phyloP scores from a whole-genome alignment of 2,329 filamentous ascomycete genomes.

The Aspergillus phoenicis region DNA sequence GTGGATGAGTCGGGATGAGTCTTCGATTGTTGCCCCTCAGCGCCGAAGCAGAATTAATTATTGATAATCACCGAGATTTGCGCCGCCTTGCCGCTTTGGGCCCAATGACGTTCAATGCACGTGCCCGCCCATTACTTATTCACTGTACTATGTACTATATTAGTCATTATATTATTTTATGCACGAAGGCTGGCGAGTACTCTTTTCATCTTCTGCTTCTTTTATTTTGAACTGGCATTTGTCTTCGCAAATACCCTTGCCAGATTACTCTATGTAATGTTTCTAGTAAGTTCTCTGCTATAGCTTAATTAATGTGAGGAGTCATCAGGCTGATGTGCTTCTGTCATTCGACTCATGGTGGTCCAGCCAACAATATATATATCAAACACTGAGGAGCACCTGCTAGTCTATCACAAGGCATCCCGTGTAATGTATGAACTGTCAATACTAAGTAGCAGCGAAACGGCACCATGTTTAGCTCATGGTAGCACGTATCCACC shows the following conservation, averaged over 20 bases:
- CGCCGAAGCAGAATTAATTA: background rate
- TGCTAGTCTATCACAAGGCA: too few relatives aligned
- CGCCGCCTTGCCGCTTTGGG: background rate
- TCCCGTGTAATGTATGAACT: background rate
- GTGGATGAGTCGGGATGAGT: background rate
- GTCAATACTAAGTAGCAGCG: background rate
- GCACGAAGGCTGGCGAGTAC: background rate
- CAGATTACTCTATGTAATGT: too few relatives aligned
- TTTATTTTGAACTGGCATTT: too few relatives aligned
- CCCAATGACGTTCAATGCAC: background rate
- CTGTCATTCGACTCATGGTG: too few relatives aligned
- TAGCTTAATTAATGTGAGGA: too few relatives aligned
- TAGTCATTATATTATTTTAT: background rate
- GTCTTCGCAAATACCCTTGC: too few relatives aligned
- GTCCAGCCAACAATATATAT: too few relatives aligned
- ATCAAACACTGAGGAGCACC: too few relatives aligned
- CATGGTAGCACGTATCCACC: constrained; percentile 49
- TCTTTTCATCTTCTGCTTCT: too few relatives aligned
- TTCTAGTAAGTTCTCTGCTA: too few relatives aligned
- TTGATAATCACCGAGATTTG: background rate
- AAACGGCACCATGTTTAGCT: background rate
- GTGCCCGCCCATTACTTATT: background rate
- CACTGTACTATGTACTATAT: background rate
- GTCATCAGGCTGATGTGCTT: too few relatives aligned
- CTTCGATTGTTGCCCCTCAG: background rate